Percentiles rank a stretch among this genome's conserved stretches.
Evolutionary conservation across 768 basidiomycete species (phyloP).

Genomic region (Pleurotus eryngii): DNA sequence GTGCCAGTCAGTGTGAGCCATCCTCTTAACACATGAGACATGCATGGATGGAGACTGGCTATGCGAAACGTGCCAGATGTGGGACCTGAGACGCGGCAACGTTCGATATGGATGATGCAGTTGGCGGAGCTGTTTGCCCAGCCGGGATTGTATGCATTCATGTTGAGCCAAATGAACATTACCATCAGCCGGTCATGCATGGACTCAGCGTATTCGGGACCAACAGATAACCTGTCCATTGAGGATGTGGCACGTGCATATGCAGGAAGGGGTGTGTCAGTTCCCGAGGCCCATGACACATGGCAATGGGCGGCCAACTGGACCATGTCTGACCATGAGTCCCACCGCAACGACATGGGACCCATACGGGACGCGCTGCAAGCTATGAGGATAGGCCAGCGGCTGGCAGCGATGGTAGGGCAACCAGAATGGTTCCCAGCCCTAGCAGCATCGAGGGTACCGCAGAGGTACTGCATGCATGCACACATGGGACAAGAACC

Average conservation of each 20-base stretch:
- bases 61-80: not conserved
- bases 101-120: not conserved
- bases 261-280: not conserved
- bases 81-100: not conserved
- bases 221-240: not conserved
- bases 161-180: not conserved
- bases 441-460: too few species aligned
- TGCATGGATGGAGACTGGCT: too few species aligned
- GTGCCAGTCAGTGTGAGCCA: too few species aligned
- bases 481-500: too few species aligned
- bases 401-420: too few species aligned
- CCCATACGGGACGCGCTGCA: too few species aligned
- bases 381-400: too few species aligned
- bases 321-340: not conserved
- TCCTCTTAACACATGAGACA: too few species aligned
- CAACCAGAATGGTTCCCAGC: too few species aligned
- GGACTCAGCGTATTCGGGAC: not conserved
- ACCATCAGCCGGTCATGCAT: not conserved
- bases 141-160: not conserved
- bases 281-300: not conserved
- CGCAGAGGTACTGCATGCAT: too few species aligned
- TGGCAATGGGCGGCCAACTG: not conserved
- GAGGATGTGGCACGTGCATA: not conserved
- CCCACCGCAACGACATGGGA: too few species aligned
- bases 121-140: not conserved